Percentiles rank a stretch among this genome's conserved stretches.
Evolutionary conservation across 2,329 filamentous ascomycete species (phyloP).

Genomic region (Pseudogymnoascus sp.): DNA sequence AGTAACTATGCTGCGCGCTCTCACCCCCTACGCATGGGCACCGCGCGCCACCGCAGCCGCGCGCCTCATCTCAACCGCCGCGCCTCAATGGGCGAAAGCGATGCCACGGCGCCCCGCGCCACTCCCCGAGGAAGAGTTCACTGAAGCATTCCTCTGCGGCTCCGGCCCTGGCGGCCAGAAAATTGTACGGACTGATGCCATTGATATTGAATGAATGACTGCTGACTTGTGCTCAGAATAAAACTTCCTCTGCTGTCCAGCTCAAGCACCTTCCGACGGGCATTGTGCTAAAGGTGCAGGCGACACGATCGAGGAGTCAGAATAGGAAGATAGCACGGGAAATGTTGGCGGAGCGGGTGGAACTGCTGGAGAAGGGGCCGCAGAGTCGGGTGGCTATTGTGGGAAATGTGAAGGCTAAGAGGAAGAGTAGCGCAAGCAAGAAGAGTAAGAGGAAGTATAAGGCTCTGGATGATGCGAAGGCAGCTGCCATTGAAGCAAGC

Average conservation of each 20-base stretch:
- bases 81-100: slow-evolving; percentile 39
- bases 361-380: slow-evolving; percentile 65
- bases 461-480: slow-evolving; percentile 38
- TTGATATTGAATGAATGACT: slow-evolving; percentile 7
- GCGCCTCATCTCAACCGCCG: slow-evolving; percentile 10
- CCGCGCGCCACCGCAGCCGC: neutral
- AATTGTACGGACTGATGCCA: slow-evolving; percentile 51
- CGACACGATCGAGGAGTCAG: slow-evolving; percentile 76
- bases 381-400: slow-evolving; percentile 60
- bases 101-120: slow-evolving; percentile 69
- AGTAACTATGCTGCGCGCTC: neutral
- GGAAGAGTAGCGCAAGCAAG: slow-evolving; percentile 69
- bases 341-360: slow-evolving; percentile 50
- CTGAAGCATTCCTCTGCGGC: slow-evolving; percentile 82
- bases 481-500: slow-evolving; percentile 11
- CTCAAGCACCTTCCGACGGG: slow-evolving; percentile 85
- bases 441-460: slow-evolving; percentile 78
- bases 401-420: slow-evolving; percentile 55
- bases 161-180: slow-evolving; percentile 92
- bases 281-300: slow-evolving; percentile 89
- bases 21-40: neutral
- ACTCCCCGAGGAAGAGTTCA: slow-evolving; percentile 70
- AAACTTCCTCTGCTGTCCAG: slow-evolving; percentile 92
- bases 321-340: slow-evolving; percentile 81
- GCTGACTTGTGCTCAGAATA: slow-evolving; percentile 57